A percentile compares a stretch with the other conserved stretches of the same genome.
phyloP scores from a whole-genome alignment of 345 rosid genomes.

The Syzygium aromaticum region DNA sequence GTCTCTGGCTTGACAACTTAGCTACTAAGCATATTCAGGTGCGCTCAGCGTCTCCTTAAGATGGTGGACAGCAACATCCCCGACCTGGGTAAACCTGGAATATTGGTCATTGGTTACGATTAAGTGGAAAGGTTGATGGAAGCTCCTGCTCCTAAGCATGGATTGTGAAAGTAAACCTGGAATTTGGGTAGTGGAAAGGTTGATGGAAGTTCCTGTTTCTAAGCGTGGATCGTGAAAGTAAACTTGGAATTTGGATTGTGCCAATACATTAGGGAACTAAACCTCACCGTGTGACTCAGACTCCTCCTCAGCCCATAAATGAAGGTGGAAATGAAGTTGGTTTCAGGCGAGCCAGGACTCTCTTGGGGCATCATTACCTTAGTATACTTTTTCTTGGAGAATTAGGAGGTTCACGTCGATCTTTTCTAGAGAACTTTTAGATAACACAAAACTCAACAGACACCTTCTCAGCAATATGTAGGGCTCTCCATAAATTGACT shows the following conservation, averaged over 20 bases:
- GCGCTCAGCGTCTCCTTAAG: not conserved
- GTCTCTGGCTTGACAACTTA: not conserved
- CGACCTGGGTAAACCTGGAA: not conserved
- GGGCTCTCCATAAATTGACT: not conserved
- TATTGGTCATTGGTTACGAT: not conserved
- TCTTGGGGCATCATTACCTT: not conserved
- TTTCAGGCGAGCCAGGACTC: not conserved
- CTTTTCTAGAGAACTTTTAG: not conserved
- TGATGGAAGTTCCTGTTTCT: not conserved
- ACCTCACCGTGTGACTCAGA: not conserved
- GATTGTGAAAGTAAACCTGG: not conserved
- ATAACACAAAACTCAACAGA: not conserved
- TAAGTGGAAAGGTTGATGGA: not conserved
- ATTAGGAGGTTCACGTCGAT: not conserved
- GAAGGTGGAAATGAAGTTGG: not conserved
- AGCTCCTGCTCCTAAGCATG: not conserved
- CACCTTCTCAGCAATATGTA: not conserved
- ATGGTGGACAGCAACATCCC: not conserved
- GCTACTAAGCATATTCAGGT: not conserved
- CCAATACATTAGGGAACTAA: not conserved
- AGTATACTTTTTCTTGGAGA: not conserved
- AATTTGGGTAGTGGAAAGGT: not conserved
- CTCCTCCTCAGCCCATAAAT: not conserved
- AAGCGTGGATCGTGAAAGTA: not conserved
- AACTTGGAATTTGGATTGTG: not conserved